Evolutionary conservation across 441 rosid genomes (phyloP), one percentile per base, ranked within the genome.

Genomic region (Aquilaria agallochum): DNA sequence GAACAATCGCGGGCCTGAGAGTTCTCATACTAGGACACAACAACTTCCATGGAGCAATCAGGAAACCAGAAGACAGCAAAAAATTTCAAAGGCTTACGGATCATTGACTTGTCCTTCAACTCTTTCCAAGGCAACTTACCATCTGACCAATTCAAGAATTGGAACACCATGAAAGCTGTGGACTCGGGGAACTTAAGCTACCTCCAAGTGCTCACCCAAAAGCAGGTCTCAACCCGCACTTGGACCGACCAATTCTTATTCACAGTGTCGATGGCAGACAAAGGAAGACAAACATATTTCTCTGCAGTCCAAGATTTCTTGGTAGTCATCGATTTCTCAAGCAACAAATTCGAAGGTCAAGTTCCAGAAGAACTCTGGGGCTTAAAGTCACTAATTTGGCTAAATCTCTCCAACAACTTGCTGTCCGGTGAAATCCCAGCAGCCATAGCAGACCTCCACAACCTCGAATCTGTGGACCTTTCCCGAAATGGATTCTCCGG

Each of bases 1-100:
- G 76, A 11, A 15, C 50, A 9, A 62, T 79, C 3, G 58, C 36
- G 0, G 2, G 0, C 42, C 48, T 79, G 10, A 51, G 42, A 59
- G 33, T 71, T 50, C 72, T 79, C 10, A 42, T 56, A 11, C 48
- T 79, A 7, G 12, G 60, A 11, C 54, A 68, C 0, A 79, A 74
- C 4, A 14, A 10, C 4, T 42, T 73, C 1, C 31, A 68, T 4
- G 76, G 78, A 2, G 33, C 30, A 8, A 68, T 79, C 1, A 9
- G 13, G 6, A 36, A 31, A 8, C 62, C 55, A 60, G 53, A 36
- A 36, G 42, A 1, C 42, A 1, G 5, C 7, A 8, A 36, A 36
- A 5, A 36, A 36, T 36, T 36, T 36, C 42, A 36, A 36, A 36
- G 7, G 5, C 42, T 36, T 65, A 68, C 3, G 2, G 32, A 3